These are phyloP conservation scores for Ogataea pini DNA, from an alignment of 805 yeast species.

Conservation along the genomic window DNA sequence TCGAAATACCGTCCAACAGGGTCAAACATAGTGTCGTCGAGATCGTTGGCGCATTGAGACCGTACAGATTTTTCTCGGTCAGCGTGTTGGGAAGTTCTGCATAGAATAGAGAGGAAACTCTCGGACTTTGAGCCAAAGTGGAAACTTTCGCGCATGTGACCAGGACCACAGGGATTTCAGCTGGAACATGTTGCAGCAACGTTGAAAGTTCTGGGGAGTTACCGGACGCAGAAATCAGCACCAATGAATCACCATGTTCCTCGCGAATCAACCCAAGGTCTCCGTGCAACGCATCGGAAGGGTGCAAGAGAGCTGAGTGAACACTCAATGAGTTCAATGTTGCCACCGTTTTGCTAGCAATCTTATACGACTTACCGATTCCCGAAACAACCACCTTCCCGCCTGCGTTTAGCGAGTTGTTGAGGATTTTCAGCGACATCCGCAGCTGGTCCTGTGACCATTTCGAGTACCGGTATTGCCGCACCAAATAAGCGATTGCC, in stretches of 20 bases:
- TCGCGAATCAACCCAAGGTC: constrained; percentile 73
- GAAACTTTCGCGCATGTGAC: constrained; percentile 66
- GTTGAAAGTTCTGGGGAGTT: constrained; percentile 72
- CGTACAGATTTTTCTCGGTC: constrained; percentile 65
- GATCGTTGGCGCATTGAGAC: constrained; percentile 85
- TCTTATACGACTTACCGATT: constrained; percentile 81
- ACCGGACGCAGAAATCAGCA: constrained; percentile 79
- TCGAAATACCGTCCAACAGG: constrained; percentile 74
- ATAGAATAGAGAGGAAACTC: constrained; percentile 52
- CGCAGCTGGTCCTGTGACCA: constrained; percentile 48
- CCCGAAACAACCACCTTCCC: constrained; percentile 81
- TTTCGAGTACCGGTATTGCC: constrained; percentile 46
- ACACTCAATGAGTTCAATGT: constrained; percentile 80
- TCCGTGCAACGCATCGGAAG: constrained; percentile 88
- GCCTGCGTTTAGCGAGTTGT: constrained; percentile 43
- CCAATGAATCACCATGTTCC: constrained; percentile 53
- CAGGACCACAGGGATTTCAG: constrained; percentile 53
- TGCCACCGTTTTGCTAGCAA: constrained; percentile 76
- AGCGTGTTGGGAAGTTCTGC: constrained; percentile 62
- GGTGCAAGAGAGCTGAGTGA: constrained; percentile 68
- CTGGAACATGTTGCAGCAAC: constrained; percentile 59
- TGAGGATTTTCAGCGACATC: constrained; percentile 44
- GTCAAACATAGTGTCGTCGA: constrained; percentile 77
- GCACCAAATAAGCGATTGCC: constrained; percentile 46
- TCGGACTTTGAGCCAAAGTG: constrained; percentile 50